Percentiles rank a stretch among this genome's conserved stretches.
phyloP scores from a whole-genome alignment of 345 rosid genomes.

The Schrenkiella parvula region DNA sequence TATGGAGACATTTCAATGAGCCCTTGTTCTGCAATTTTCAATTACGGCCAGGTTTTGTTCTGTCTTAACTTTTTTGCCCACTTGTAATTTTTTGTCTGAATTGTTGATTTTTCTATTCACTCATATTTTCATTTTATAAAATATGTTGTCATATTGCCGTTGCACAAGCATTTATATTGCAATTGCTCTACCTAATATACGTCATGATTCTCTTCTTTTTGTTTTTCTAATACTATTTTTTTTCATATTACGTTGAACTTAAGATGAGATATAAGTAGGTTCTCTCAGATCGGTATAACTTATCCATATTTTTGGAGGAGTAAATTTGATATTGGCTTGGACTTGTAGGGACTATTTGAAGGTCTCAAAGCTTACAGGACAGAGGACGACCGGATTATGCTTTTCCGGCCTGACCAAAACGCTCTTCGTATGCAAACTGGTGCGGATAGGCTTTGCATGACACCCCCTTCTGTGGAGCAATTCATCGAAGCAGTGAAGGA shows the following conservation, averaged over 20 bases:
- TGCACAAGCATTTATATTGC: too few relatives aligned
- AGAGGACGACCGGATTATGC: conserved; percentile 40
- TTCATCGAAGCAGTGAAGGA: conserved; percentile 49
- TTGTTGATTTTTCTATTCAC: not conserved
- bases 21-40: conserved; percentile 34
- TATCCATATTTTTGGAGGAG: too few relatives aligned
- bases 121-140: too few relatives aligned
- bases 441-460: conserved; percentile 60
- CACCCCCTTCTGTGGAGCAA: conserved; percentile 44
- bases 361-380: conserved; percentile 57
- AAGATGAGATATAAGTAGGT: too few relatives aligned
- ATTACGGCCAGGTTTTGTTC: conserved; percentile 26
- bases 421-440: conserved; percentile 51
- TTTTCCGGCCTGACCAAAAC: conserved; percentile 54
- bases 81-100: not conserved
- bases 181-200: too few relatives aligned
- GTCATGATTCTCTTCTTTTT: not conserved
- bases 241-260: too few relatives aligned
- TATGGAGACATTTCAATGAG: conserved; percentile 25
- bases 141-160: too few relatives aligned
- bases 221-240: not conserved
- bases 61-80: not conserved
- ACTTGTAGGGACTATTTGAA: conserved; percentile 45
- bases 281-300: too few relatives aligned
- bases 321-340: conserved; percentile 12